Evolutionary conservation across 495 filamentous ascomycete genomes (phyloP).

Genomic region (Podospora sp.): DNA sequence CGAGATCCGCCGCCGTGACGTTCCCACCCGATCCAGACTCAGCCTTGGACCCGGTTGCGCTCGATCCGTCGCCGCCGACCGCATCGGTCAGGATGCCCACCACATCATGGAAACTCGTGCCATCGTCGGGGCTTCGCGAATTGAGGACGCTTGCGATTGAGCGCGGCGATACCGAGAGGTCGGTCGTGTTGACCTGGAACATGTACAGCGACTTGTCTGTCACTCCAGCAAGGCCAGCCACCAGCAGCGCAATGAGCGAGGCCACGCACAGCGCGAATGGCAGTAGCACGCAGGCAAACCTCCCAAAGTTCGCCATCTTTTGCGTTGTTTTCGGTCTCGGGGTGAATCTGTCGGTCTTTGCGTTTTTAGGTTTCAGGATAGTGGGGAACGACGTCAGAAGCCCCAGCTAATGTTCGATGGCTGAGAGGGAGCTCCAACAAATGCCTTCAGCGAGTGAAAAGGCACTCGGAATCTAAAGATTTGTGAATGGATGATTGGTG

Average conservation of each 20-base stretch:
- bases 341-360: slow-evolving; percentile 3
- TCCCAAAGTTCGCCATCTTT: slow-evolving; percentile 55
- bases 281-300: slow-evolving; percentile 77
- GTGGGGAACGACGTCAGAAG: not conserved
- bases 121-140: not conserved
- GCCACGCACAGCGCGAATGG: slow-evolving; percentile 76
- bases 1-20: slow-evolving; percentile 56
- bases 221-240: slow-evolving; percentile 73
- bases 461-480: slow-evolving; percentile 3
- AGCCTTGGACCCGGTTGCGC: slow-evolving; percentile 25
- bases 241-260: slow-evolving; percentile 69
- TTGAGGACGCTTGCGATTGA: slow-evolving; percentile 17
- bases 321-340: slow-evolving; percentile 3
- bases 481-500: slow-evolving; percentile 12
- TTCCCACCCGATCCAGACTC: slow-evolving; percentile 27
- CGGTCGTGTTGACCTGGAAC: slow-evolving; percentile 64
- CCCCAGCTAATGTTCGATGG: not conserved
- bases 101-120: slow-evolving; percentile 22
- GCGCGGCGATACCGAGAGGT: slow-evolving; percentile 46
- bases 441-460: slow-evolving; percentile 19
- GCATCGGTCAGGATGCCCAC: slow-evolving; percentile 20
- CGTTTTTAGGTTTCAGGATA: not conserved
- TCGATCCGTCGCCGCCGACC: not conserved
- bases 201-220: slow-evolving; percentile 71
- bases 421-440: not conserved